Evolutionary conservation across 306 rosid genomes (phyloP).

Genomic region (Sechiopsis laciniata): DNA sequence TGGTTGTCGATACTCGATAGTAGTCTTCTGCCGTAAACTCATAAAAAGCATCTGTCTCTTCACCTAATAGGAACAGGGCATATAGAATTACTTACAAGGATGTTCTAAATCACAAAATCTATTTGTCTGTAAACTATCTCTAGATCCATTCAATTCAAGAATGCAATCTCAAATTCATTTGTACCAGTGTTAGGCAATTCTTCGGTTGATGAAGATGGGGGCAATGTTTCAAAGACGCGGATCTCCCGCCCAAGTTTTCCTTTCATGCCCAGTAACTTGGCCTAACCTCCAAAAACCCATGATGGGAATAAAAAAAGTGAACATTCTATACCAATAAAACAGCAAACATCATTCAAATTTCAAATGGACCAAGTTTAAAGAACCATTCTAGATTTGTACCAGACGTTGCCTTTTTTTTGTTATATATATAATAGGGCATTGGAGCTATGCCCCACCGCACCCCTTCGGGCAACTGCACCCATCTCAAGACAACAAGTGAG

Average conservation of each 20-base stretch:
- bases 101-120: background rate
- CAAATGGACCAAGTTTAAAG: conserved; percentile 22
- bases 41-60: conserved; percentile 55
- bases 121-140: background rate
- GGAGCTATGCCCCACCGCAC: too few relatives aligned
- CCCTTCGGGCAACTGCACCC: too few relatives aligned
- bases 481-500: too few relatives aligned
- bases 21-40: conserved; percentile 81
- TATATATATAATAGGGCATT: too few relatives aligned
- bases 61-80: conserved; percentile 32
- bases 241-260: conserved; percentile 71
- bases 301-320: background rate
- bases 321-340: background rate
- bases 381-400: background rate
- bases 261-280: conserved; percentile 41
- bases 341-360: conserved; percentile 24
- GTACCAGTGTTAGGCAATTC: conserved; percentile 40
- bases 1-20: conserved; percentile 45
- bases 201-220: conserved; percentile 42
- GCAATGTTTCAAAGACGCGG: conserved; percentile 53
- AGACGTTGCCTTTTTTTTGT: background rate
- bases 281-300: conserved; percentile 36
- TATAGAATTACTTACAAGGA: background rate
- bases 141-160: background rate
- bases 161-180: conserved; percentile 1